Evolutionary conservation across 23 red algal species (phyloP).

Genomic region (Gracilaria caudata): DNA sequence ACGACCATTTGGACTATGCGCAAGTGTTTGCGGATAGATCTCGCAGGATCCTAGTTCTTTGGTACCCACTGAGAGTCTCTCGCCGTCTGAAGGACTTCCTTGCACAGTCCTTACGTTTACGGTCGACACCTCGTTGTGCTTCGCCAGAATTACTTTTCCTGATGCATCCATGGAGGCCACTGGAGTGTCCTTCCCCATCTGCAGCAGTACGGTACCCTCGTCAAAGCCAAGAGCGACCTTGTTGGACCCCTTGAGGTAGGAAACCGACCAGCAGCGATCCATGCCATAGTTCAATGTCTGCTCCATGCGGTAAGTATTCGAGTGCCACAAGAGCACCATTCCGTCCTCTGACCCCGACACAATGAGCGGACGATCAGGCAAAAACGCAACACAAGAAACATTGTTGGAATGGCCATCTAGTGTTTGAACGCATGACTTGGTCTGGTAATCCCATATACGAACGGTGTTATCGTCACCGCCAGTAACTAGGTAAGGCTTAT

Average conservation of each 20-base stretch:
- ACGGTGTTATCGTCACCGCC: constrained; percentile 90
- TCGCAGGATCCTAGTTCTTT: constrained; percentile 96
- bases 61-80: constrained; percentile 62
- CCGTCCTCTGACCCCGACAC: constrained; percentile 92
- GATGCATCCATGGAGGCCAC: constrained; percentile 92
- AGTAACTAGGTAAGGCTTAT: constrained; percentile 91
- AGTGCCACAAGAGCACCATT: constrained; percentile 85
- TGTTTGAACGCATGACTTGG: constrained; percentile 87
- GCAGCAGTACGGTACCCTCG: constrained; percentile 85
- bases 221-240: constrained; percentile 95
- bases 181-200: constrained; percentile 90
- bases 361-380: constrained; percentile 89
- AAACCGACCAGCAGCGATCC: constrained; percentile 92
- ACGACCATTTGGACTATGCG: constrained; percentile 94
- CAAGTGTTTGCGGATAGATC: constrained; percentile 83
- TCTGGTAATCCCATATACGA: constrained; percentile 98
- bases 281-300: constrained; percentile 85
- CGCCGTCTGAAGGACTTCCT: constrained; percentile 67
- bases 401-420: constrained; percentile 89
- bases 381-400: constrained; percentile 89
- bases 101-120: constrained; percentile 78
- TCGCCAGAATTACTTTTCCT: constrained; percentile 93
- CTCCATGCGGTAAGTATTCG: constrained; percentile 93
- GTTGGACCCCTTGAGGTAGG: constrained; percentile 85
- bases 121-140: constrained; percentile 89